Evolutionary conservation across 140 eudicot genomes (phyloP).

Genomic region (Flaveria floridana): DNA sequence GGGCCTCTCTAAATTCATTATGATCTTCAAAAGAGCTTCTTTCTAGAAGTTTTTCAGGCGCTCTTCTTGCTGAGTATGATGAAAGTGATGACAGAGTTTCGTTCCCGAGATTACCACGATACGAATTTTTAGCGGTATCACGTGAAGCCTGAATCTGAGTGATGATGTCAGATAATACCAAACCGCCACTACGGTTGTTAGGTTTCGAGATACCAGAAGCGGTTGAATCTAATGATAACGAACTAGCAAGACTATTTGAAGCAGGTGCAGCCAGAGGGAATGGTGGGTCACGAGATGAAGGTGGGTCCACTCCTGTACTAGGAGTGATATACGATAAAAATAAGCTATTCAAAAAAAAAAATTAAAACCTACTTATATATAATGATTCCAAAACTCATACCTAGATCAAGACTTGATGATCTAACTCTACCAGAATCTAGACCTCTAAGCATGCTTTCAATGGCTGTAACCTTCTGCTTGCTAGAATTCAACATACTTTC

Average conservation of each 20-base stretch:
- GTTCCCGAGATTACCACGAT: conserved; percentile 47
- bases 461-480: conserved; percentile 93
- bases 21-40: conserved; percentile 60
- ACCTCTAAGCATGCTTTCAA: conserved; percentile 96
- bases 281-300: conserved; percentile 99
- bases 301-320: conserved; percentile 99
- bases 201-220: conserved; percentile 50
- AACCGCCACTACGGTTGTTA: conserved; percentile 69
- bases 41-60: conserved; percentile 60
- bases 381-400: conserved; percentile 31
- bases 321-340: conserved; percentile 47
- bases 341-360: conserved; percentile 41
- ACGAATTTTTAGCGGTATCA: conserved; percentile 57
- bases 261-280: conserved; percentile 96
- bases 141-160: conserved; percentile 91
- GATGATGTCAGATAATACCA: conserved; percentile 71
- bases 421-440: conserved; percentile 75
- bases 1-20: conserved; percentile 53
- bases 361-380: background rate
- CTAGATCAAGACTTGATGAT: conserved; percentile 94
- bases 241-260: conserved; percentile 60
- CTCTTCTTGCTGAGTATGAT: conserved; percentile 63
- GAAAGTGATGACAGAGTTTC: conserved; percentile 58
- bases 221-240: conserved; percentile 58
- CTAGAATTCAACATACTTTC: conserved; percentile 92